phyloP scores from a whole-genome alignment of 441 rosid species.

The Aleurites moluccanus region DNA sequence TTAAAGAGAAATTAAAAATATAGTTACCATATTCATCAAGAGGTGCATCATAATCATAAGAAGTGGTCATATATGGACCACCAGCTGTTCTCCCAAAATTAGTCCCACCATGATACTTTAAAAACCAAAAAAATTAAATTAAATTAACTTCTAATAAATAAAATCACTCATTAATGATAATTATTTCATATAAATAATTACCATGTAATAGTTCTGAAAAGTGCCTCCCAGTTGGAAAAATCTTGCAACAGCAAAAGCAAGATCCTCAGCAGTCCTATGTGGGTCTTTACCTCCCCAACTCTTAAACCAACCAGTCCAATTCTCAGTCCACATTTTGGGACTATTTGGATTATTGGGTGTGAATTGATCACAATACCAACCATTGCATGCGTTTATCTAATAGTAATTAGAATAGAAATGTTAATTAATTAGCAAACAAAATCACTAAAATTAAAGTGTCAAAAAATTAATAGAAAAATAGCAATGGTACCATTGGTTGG shows the following conservation, averaged over 20 bases:
- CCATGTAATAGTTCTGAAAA: conserved; percentile 79
- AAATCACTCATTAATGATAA: neutral
- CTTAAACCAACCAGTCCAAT: conserved; percentile 71
- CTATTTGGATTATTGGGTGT: conserved; percentile 30
- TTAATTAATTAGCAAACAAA: neutral
- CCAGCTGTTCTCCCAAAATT: conserved; percentile 75
- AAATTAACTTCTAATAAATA: neutral
- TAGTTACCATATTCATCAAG: conserved; percentile 64
- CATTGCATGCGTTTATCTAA: conserved; percentile 63
- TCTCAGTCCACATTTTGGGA: conserved; percentile 81
- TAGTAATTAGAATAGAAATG: neutral
- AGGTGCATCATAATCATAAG: conserved; percentile 74
- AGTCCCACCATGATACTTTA: conserved; percentile 85
- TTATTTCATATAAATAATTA: neutral
- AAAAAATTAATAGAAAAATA: too few relatives aligned
- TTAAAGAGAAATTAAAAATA: neutral
- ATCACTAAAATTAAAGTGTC: too few relatives aligned
- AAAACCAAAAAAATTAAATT: neutral
- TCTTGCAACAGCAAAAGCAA: conserved; percentile 63
- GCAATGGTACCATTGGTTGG: conserved; percentile 47
- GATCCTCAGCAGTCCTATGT: conserved; percentile 61
- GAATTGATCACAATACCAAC: conserved; percentile 60
- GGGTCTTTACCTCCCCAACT: conserved; percentile 64
- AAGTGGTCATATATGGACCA: conserved; percentile 69
- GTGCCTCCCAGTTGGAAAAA: conserved; percentile 68